Base-by-base conservation (phyloP, 2,329 filamentous ascomycete genomes). In the Epichloe festucae region DNA sequence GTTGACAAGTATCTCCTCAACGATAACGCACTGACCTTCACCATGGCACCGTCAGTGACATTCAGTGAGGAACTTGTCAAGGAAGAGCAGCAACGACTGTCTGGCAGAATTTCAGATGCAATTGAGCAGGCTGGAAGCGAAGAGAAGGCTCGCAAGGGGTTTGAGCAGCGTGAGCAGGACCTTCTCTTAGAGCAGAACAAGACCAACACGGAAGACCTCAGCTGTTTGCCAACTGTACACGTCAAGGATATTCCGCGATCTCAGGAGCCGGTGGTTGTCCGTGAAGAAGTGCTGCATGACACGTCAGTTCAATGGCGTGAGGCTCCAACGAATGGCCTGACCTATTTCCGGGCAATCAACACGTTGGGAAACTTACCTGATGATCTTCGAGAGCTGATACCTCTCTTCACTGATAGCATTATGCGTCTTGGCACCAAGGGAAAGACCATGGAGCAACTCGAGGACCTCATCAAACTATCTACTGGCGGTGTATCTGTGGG, bases 381-480 rank as follows among this genome's bases (percentile, higher is more conserved):
- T 55, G 88, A 96, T 56, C 76, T 97, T 49, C 80, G 93, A 49
- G 76, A 87, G 59, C 74, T 97, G 53, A 79, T 97, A 46, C 93
- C 93, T 0, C 72, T 98, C 0, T 97, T 97, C 64, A 89, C 87
- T 14, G 90, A 95, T 63, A 84, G 87, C 39, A 83, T 98, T 55
- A 93, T 96, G 86, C 85, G 93, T 19, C 77, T 98, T 8, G 93
- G 93, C 14, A 98, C 91, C 2, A 86, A 85, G 59, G 79, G 83
- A 54, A 87, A 87, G 75, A 82, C 83, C 0, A 96, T 95, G 85
- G 93, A 96, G 66, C 84, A 96, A 66, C 79, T 97, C 49, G 93
- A 98, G 67, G 93, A 97, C 62, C 70, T 90, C 51, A 96, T 98
- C 66, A 97, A 97, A 67, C 77, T 97, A 34, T 95, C 94, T 71